Base-by-base conservation (phyloP, 1,284 basidiomycete species). In the Sutorius eximius region DNA sequence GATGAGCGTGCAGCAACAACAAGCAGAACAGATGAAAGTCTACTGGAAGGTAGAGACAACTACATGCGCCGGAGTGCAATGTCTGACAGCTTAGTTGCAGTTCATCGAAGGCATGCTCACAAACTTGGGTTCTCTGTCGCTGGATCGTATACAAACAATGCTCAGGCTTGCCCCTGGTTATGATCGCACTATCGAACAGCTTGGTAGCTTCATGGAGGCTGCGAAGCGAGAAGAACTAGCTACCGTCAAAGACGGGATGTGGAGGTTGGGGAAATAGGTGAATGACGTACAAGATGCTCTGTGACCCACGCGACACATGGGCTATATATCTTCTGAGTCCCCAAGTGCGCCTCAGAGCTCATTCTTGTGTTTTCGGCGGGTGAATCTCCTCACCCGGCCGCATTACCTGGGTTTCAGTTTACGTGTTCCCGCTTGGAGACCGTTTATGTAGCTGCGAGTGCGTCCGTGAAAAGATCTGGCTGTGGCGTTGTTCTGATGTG, bases 81-180 rank as follows among this genome's bases (percentile, higher is more conserved):
- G 15, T 49, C 52, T 64, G 50, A 62, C 48, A 42, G 41, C 30
- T 43, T 3, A 29, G 15, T 45, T 43, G n/a, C 57, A 89, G 86
- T 91, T 87, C 69, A 86, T 91, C 57, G 85, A 90, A 71, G 90
- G 90, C 33, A 91, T 93, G 85, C 83, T 95, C 53, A 90, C 83
- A 51, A 94, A 93, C 66, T 75, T 95, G 42, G 89, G 89, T 8
- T 71, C 83, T 1, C 76, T 93, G 24, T 79, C 86, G 3, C 64
- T 90, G 37, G 85, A 89, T 54, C 81, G 87, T 13, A 91, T 95
- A 62, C 92, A 95, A 64, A 79, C 81, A 2, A 92, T 93, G 85
- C 77, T 95, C 52, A 86, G 82, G 66, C 83, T 91, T 65, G 89
- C 87, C 12, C 88, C 87, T 12, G 84, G 82, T 3, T 95, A 94